Conservation (phyloP, 257 asterid species). For the Solanum megistacrolobum region DNA sequence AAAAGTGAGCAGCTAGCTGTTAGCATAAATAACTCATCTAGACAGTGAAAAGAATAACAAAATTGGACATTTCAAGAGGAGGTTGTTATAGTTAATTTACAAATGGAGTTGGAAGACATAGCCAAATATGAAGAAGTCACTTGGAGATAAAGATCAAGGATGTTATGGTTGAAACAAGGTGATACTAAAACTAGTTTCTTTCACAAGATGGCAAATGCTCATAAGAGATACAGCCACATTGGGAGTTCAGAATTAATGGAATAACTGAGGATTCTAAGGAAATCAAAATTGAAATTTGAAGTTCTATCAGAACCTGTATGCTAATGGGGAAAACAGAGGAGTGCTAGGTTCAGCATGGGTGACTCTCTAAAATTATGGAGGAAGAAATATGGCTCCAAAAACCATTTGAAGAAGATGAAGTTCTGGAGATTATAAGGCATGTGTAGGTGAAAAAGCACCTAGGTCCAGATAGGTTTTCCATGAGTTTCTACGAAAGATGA, state of each 20-base stretch:
- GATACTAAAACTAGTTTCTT: not conserved
- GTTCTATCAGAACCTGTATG: not conserved
- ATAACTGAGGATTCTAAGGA: not conserved
- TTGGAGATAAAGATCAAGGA: not conserved
- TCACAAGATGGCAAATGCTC: not conserved
- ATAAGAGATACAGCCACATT: no score
- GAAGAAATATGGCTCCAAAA: not conserved
- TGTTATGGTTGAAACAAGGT: not conserved
- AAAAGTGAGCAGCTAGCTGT: not conserved
- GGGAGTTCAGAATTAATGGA: not conserved
- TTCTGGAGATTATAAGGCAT: not conserved
- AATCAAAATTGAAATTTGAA: not conserved
- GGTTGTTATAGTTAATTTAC: not conserved
- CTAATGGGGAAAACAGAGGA: not conserved
- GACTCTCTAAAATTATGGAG: not conserved
- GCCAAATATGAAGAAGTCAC: not conserved
- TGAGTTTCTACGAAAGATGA: not conserved
- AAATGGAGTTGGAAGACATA: not conserved
- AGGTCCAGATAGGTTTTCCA: not conserved
- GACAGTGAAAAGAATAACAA: not conserved
- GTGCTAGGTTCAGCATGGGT: not conserved
- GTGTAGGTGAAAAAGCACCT: not conserved
- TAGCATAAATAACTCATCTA: not conserved
- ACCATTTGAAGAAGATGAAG: not conserved
- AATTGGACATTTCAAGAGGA: not conserved